Evolutionary conservation across 2,329 filamentous ascomycete species (phyloP), one percentile per base, ranked within the genome.

Genomic region (Alternaria arborescens): DNA sequence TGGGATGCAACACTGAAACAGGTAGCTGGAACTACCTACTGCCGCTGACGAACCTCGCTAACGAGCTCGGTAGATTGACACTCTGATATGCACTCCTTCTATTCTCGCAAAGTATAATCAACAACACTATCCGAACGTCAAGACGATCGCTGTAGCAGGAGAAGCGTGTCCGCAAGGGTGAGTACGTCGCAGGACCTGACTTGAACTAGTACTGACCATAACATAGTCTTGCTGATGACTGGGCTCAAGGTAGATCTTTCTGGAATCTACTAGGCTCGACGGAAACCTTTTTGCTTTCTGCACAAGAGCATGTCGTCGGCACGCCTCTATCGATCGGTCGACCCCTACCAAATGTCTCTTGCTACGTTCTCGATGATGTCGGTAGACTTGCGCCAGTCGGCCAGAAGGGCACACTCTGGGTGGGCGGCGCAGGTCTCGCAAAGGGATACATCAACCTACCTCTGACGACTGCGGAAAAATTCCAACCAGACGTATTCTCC

Each of bases 221-320:
- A 4, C 2, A 7, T 24, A 78, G 78, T 44, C 78, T 88, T n/a
- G 86, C 86, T 6, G 85, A 88, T 64, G 76, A 83, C 32, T 88
- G 86, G 86, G 82, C 84, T 14, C 76, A 79, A 3, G 73, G 81
- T 78, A 63, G 66, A 16, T 46, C 44, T 32, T 77, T 72, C 44
- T 76, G 72, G 79, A 88, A 88, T 74, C 83, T 84, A 65, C 88
- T 86, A 67, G 86, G 86, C 2, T 86, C 86, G 1, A 87, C 86
- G 0, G 86, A 88, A 70, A 84, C 85, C 14, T 88, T 84, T 1
- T 86, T 88, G 52, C 80, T 88, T 54, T 86, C 86, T 5, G 84
- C 85, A 74, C 82, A 85, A 54, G 77, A 77, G 40, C 85, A 88
- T 67, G 68, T 76, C 18, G 76, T 79, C 0, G 84, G 84, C 3